A percentile compares a stretch with the other conserved stretches of the same genome.
Evolutionary conservation across 345 rosid species (phyloP).

Genomic region (Eutrema heterophyllum): DNA sequence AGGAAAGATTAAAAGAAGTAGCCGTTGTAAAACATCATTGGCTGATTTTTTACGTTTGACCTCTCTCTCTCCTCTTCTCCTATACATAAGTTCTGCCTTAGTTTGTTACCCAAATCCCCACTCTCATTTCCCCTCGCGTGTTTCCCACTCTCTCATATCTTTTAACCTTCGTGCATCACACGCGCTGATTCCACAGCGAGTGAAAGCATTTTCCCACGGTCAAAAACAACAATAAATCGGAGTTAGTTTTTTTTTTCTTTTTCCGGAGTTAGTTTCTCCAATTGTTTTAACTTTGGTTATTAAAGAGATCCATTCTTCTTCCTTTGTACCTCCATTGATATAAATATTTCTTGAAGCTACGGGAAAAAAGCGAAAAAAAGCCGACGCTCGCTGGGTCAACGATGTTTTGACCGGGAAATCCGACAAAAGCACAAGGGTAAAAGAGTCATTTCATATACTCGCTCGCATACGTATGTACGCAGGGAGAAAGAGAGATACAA

Average conservation of each 20-base stretch:
- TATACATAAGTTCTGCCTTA: not conserved
- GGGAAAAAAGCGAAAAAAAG: conserved; percentile 11
- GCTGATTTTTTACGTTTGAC: conserved; percentile 22
- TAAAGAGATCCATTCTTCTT: not conserved
- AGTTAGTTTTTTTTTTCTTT: conserved; percentile 35
- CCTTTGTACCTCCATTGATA: not conserved
- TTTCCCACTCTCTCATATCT: not conserved
- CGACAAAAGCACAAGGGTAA: conserved; percentile 23
- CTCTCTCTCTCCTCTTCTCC: not conserved
- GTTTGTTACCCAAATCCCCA: conserved; percentile 4
- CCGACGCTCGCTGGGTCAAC: conserved; percentile 48
- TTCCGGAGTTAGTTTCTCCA: conserved; percentile 40
- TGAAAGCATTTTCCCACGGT: conserved; percentile 6
- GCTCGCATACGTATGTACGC: conserved; percentile 15
- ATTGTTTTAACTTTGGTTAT: not conserved
- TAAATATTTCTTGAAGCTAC: not conserved
- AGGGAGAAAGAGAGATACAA: conserved; percentile 24
- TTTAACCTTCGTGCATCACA: not conserved
- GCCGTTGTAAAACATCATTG: conserved; percentile 18
- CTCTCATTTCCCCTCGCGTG: not conserved
- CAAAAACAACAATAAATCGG: conserved; percentile 23
- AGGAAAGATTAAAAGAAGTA: not conserved
- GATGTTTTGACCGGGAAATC: conserved; percentile 43
- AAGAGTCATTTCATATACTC: conserved; percentile 7
- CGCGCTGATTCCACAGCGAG: not conserved